Evolutionary conservation across 352 stramenopile species (phyloP).

Genomic region (Globisporangium lucens): DNA sequence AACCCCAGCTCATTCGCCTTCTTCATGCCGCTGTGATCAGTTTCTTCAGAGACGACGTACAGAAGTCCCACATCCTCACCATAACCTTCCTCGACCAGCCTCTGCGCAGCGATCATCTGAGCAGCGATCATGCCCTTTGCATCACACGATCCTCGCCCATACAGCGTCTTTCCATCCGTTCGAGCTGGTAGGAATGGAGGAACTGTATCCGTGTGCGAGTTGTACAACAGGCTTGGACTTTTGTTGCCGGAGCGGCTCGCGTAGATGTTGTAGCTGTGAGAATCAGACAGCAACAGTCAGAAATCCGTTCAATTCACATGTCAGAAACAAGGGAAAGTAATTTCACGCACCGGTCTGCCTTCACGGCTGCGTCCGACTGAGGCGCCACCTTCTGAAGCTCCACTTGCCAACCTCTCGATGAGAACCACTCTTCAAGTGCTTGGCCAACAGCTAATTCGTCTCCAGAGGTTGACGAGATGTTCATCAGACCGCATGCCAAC

Average conservation of each 20-base stretch:
- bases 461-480: constrained; percentile 64
- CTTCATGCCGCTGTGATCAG: constrained; percentile 87
- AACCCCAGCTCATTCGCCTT: constrained; percentile 80
- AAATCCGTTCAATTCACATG: constrained; percentile 24
- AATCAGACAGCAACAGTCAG: not conserved
- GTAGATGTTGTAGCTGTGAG: constrained; percentile 69
- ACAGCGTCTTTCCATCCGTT: constrained; percentile 62
- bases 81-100: constrained; percentile 52
- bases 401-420: constrained; percentile 62
- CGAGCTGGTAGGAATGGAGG: constrained; percentile 62
- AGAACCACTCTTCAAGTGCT: constrained; percentile 64
- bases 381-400: constrained; percentile 70
- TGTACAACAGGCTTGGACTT: constrained; percentile 65
- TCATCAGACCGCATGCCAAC: constrained; percentile 66
- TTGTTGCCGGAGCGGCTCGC: constrained; percentile 57
- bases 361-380: constrained; percentile 54
- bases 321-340: constrained; percentile 12
- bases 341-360: constrained; percentile 44
- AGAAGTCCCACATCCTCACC: constrained; percentile 66
- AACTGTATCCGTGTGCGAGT: constrained; percentile 88
- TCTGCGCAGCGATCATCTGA: constrained; percentile 79
- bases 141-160: constrained; percentile 79
- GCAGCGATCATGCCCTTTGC: constrained; percentile 81
- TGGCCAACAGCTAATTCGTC: constrained; percentile 72
- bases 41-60: constrained; percentile 88